phyloP scores from a whole-genome alignment of 768 basidiomycete species.

The Galerina marginata region DNA sequence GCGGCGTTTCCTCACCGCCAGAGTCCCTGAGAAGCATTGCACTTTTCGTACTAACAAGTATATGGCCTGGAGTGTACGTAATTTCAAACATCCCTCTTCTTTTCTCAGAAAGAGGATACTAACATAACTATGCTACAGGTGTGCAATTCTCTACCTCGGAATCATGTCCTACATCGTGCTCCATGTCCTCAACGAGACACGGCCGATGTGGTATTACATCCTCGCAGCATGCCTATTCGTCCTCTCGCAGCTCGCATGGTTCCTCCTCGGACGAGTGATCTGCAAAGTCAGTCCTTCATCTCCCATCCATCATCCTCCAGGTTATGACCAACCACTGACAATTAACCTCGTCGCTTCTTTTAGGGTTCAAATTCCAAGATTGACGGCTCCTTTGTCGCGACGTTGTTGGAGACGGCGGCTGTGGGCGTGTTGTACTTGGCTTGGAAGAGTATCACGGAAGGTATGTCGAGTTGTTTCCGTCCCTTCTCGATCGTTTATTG shows the following conservation, averaged over 20 bases:
- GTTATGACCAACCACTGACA: neutral
- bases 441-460: slow-evolving; percentile 93
- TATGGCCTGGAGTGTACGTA: slow-evolving; percentile 38
- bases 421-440: slow-evolving; percentile 72
- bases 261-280: slow-evolving; percentile 78
- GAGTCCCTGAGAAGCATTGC: slow-evolving; percentile 65
- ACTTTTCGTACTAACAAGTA: slow-evolving; percentile 71
- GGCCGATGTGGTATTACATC: slow-evolving; percentile 81
- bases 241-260: slow-evolving; percentile 81
- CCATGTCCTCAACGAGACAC: slow-evolving; percentile 73
- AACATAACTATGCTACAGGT: slow-evolving; percentile 18
- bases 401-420: slow-evolving; percentile 78
- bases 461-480: slow-evolving; percentile 42
- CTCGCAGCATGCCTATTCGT: slow-evolving; percentile 79
- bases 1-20: slow-evolving; percentile 60
- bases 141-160: slow-evolving; percentile 66
- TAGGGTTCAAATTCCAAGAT: slow-evolving; percentile 70
- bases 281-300: slow-evolving; percentile 54
- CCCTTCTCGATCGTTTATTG: neutral
- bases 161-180: slow-evolving; percentile 86
- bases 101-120: neutral
- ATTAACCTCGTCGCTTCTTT: neutral
- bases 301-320: neutral
- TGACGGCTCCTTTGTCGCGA: slow-evolving; percentile 89
- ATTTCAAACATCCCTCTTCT: neutral